Evolutionary conservation across 2,329 filamentous ascomycete species (phyloP).

Genomic region (Fonsecaea nubica): DNA sequence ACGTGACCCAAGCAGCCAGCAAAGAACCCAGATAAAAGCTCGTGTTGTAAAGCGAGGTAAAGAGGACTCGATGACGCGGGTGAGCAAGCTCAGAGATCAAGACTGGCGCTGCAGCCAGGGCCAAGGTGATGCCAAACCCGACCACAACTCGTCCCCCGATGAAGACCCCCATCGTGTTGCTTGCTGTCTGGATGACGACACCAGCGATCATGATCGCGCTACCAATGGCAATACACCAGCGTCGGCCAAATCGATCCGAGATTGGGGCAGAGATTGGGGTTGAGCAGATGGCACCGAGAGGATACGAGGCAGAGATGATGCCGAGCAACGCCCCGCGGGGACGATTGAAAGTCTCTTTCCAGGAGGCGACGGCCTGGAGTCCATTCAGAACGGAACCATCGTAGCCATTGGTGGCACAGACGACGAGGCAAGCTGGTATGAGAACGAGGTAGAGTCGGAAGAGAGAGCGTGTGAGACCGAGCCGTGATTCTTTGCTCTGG

Average conservation of each 20-base stretch:
- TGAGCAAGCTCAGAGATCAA: slow-evolving; percentile 44
- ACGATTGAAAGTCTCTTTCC: slow-evolving; percentile 49
- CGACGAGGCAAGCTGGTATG: too few relatives aligned
- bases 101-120: slow-evolving; percentile 41
- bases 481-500: too few relatives aligned
- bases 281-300: too few relatives aligned
- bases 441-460: too few relatives aligned
- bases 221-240: slow-evolving; percentile 37
- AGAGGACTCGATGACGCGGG: slow-evolving; percentile 42
- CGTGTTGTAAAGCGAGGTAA: neutral
- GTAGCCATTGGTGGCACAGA: slow-evolving; percentile 53
- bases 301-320: too few relatives aligned
- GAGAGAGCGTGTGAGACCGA: too few relatives aligned
- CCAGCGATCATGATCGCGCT: slow-evolving; percentile 39
- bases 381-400: slow-evolving; percentile 60
- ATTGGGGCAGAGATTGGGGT: too few relatives aligned
- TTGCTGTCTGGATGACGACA: slow-evolving; percentile 41
- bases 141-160: slow-evolving; percentile 42
- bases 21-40: slow-evolving; percentile 52
- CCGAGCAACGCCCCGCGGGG: slow-evolving; percentile 42
- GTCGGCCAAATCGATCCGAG: too few relatives aligned
- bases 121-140: slow-evolving; percentile 43
- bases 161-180: slow-evolving; percentile 43
- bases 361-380: slow-evolving; percentile 53
- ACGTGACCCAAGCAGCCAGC: slow-evolving; percentile 58